Base-by-base conservation (phyloP, 768 basidiomycete species). In the Russula sp. region DNA sequence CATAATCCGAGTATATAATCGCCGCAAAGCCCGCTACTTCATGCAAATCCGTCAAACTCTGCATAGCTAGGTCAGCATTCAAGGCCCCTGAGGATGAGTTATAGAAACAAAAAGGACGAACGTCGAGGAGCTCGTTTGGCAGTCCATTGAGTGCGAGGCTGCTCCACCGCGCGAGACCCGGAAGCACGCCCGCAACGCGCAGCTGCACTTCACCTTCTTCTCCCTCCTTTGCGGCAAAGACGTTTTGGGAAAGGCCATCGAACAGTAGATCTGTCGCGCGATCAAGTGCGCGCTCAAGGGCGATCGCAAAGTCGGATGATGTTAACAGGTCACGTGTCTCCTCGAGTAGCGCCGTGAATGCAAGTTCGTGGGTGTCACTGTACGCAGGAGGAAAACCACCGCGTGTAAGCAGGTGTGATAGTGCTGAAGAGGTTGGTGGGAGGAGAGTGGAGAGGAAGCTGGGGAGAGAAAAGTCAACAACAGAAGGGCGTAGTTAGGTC, bases 41-140 rank as follows among this genome's bases (percentile, higher is more conserved):
- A 64, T 83, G 76, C 60, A 84, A 67, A 18, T 78, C 81, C 70
- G 84, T 75, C 48, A 91, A 68, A 60, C 80, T 82, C 88, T 90
- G 68, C 1, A 47, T 16, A 48, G 35, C 43, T 42, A 32, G 43
- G 42, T 65, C 22, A 61, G 59, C 38, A 42, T 18, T 42, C 25
- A 25, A 45, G 8, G 38, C 10, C 11, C 16, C 18, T 25, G 3
- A 20, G 3, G 18, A 22, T 32, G 58, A 58, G 45, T 60, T 6
- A 5, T 9, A 13, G 4, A 11, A 5, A 22, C 11, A 16, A 25
- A 50, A 46, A 20, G 43, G 7, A 81, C 88, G 73, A 70, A 92
- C 93, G 75, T 94, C 91, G 32, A 92, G 81, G 65, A 93, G 75
- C 70, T 89, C 90, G 70, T 90, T 92, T 39, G 89, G 90, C 58